These are phyloP conservation scores for Puccinia hordei DNA, from an alignment of 1,284 basidiomycete genomes.

Conservation along the genomic window DNA sequence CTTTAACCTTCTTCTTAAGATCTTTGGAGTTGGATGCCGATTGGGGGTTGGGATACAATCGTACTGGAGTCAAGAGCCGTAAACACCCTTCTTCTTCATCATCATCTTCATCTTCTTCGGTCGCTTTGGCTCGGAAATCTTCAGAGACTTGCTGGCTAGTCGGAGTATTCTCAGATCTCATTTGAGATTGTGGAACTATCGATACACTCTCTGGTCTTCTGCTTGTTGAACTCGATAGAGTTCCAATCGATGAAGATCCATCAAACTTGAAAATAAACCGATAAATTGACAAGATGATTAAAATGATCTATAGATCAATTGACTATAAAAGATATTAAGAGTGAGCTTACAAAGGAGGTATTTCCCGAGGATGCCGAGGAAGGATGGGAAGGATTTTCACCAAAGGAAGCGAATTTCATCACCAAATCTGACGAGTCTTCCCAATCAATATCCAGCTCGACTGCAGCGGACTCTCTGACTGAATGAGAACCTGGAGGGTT, in stretches of 20 bases:
- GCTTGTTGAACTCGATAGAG: neutral
- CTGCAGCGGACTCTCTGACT: too few relatives aligned
- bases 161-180: too few relatives aligned
- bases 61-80: slow-evolving; percentile 5
- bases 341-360: too few relatives aligned
- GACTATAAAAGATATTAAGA: too few relatives aligned
- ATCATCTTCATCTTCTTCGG: neutral
- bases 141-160: too few relatives aligned
- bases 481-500: neutral
- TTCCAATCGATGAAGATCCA: too few relatives aligned
- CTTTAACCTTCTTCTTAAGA: neutral
- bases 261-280: neutral
- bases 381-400: neutral
- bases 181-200: too few relatives aligned
- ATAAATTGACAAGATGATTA: too few relatives aligned
- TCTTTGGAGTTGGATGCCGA: too few relatives aligned
- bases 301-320: too few relatives aligned
- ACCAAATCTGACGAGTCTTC: slow-evolving; percentile 4
- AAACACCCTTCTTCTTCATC: neutral
- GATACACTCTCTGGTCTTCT: neutral
- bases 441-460: neutral
- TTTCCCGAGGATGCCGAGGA: too few relatives aligned
- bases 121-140: too few relatives aligned
- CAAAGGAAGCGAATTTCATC: slow-evolving; percentile 22
- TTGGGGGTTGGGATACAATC: slow-evolving; percentile 2